Evolutionary conservation across 2,329 filamentous ascomycete genomes (phyloP).

Genomic region (Fusarium verticillioides): DNA sequence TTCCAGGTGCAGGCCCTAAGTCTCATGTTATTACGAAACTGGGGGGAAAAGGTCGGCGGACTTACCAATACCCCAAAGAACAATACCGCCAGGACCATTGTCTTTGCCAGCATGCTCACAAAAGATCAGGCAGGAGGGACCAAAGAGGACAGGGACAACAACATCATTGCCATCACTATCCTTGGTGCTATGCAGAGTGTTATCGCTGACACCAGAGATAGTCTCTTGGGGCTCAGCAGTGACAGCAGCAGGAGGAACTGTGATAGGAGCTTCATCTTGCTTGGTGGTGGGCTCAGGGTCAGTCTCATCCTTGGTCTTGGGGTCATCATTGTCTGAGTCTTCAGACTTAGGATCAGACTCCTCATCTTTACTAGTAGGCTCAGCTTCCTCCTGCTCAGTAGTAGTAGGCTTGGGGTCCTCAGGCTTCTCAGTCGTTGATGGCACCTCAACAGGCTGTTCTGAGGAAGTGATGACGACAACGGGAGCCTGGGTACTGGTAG

Average conservation of each 20-base stretch:
- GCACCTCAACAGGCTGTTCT: background rate
- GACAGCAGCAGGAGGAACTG: background rate
- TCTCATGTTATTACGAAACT: accelerated
- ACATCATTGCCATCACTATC: background rate
- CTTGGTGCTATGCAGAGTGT: background rate
- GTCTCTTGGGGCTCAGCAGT: conserved; percentile 1
- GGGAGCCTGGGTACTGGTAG: background rate
- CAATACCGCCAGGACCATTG: background rate
- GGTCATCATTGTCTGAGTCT: background rate
- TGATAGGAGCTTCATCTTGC: background rate
- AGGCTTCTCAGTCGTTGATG: background rate
- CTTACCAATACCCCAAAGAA: conserved; percentile 8
- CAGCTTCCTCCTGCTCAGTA: background rate
- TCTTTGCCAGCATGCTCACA: conserved; percentile 2
- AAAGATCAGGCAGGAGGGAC: background rate
- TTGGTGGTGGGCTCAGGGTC: background rate
- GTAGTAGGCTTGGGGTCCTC: background rate
- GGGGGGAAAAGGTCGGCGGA: accelerated
- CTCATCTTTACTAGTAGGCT: background rate
- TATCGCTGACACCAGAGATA: background rate
- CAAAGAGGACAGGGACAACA: conserved; percentile 1
- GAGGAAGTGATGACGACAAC: background rate
- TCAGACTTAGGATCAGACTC: background rate
- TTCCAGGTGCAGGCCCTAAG: background rate
- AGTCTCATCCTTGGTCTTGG: background rate